Evolutionary conservation across 75 land plant genomes (phyloP), one percentile per base, ranked within the genome.

Genomic region (Pinus albicaulis): DNA sequence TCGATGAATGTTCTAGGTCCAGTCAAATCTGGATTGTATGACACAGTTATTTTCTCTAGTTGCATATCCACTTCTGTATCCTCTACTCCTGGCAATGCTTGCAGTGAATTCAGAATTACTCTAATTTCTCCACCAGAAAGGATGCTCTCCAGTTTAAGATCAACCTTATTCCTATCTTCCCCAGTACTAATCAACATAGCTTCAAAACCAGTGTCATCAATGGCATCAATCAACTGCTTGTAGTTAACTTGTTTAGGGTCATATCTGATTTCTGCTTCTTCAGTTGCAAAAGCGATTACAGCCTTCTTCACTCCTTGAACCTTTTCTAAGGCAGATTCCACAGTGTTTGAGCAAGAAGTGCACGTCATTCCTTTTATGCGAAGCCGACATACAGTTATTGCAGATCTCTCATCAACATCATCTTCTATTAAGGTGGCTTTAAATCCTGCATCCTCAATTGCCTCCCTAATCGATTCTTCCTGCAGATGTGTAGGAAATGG

Each of bases 361-460:
- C 96, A 91, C 15, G 91, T 87, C 91, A 93, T 91, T 63, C 91
- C 93, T 78, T 84, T 87, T 15, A 93, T 82, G 14, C 79, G 82
- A 2, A 93, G 28, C 58, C 93, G 82, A 61, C 96, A 93, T 38
- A 73, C 73, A n/a, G 81, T 64, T 68, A 79, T 76, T 20, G 44
- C 44, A 16, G 77, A 56, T 56, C 41, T 52, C 36, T 84, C 81
- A 57, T 60, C 72, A 14, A 34, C 16, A 0, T 84, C 86, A 28
- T 86, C 87, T 56, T 87, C 56, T 7, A 90, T 75, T 34, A 85
- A 12, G 28, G 78, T 44, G 25, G 91, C 91, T 59, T 86, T 76
- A 79, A 90, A 92, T 17, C 95, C 93, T 56, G 76, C 90, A 85
- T 92, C 93, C 73, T 88, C 88, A 60, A 92, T 90, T 14, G 93